Evolutionary conservation across 495 filamentous ascomycete genomes (phyloP), one percentile per base, ranked within the genome.

Genomic region (Tuber melanosporum): DNA sequence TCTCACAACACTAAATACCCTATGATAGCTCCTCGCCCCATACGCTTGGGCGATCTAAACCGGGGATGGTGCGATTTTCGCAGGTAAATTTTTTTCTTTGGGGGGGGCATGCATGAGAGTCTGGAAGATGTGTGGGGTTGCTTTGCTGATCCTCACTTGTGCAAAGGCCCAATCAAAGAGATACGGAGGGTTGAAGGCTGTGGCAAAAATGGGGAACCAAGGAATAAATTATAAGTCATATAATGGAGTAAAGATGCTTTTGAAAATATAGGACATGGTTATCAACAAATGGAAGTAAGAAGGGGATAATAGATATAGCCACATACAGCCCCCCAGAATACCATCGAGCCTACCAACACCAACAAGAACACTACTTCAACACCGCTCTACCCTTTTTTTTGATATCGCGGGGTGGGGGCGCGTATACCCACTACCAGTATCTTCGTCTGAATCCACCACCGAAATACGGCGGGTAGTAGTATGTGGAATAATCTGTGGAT

Each of bases 211-310:
- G 10, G 52, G 52, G 8, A 32, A 12, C 52, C 5, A 32, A 62
- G n/a, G n/a, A 62, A 62, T 5, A 32, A 36, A 66, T 32, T 36
- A 36, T 66, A 66, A 66, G 57, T 66, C 57, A 66, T 66, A 36
- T 36, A 66, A 66, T 66, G 26, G 57, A 66, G 57, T 66, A 66
- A 66, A 66, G 57, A 66, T 66, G 10, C 57, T 66, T 66, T 66
- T 36, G 52, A 66, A 66, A 66, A 17, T 36, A 66, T 19, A 36
- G 57, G 15, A 36, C 57, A 26, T 5, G 14, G 57, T 19, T 66
- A 66, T 66, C 26, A 26, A 66, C 32, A 17, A 66, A 66, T 66
- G 26, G 32, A 36, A 36, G 14, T 26, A 32, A 17, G 32, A 3
- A 36, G 32, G 26, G 5, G 26, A 66, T 66, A 66, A 66, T 66